Evolutionary conservation across 2,329 filamentous ascomycete genomes (phyloP).

Genomic region (Huntiella savannae): DNA sequence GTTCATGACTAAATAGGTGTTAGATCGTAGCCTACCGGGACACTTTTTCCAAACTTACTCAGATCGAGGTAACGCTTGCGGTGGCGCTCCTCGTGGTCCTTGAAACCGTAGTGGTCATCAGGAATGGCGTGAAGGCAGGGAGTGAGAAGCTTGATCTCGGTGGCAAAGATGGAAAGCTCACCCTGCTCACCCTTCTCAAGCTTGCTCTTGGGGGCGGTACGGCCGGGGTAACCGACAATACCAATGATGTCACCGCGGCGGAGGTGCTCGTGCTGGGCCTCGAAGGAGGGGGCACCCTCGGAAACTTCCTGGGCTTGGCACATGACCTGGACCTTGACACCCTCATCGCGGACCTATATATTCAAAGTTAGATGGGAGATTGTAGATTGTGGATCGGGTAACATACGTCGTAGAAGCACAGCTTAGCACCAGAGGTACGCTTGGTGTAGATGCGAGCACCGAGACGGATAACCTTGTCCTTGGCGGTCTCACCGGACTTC

Average conservation of each 20-base stretch:
- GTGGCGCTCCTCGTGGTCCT: slow-evolving; percentile 84
- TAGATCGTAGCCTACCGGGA: background rate
- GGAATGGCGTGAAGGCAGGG: slow-evolving; percentile 85
- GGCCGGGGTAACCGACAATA: slow-evolving; percentile 60
- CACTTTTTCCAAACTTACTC: slow-evolving; percentile 19
- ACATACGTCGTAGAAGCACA: slow-evolving; percentile 66
- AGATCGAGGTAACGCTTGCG: slow-evolving; percentile 88
- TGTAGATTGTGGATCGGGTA: background rate
- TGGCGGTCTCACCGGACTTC: slow-evolving; percentile 70
- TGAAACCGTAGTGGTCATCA: slow-evolving; percentile 81
- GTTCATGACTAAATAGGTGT: slow-evolving; percentile 49
- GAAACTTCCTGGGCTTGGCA: slow-evolving; percentile 67
- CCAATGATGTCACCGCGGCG: slow-evolving; percentile 87
- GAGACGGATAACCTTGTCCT: slow-evolving; percentile 56
- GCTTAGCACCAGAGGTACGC: slow-evolving; percentile 62
- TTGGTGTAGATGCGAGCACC: slow-evolving; percentile 82
- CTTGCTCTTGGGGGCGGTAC: slow-evolving; percentile 81
- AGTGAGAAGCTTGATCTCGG: slow-evolving; percentile 65
- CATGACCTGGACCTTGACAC: slow-evolving; percentile 68
- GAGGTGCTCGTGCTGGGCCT: slow-evolving; percentile 74
- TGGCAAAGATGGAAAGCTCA: slow-evolving; percentile 85
- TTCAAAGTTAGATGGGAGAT: background rate
- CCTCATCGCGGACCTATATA: slow-evolving; percentile 33
- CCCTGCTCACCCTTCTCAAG: slow-evolving; percentile 59
- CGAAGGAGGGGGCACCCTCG: slow-evolving; percentile 49